phyloP scores from a whole-genome alignment of 2,329 filamentous ascomycete genomes.

The Penicillium psychrosexuale region DNA sequence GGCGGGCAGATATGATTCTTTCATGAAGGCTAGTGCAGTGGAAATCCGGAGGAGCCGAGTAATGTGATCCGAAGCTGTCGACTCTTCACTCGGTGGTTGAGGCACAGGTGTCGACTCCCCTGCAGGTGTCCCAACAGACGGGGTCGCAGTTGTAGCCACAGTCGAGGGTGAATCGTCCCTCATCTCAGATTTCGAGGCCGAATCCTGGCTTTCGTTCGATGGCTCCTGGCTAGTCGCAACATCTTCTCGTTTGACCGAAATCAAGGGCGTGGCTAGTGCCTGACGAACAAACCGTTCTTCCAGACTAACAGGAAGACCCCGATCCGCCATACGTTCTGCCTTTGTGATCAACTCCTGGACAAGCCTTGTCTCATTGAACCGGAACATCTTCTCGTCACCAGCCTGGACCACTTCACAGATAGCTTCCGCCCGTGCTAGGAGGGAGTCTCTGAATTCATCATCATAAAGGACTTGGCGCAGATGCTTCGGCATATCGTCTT shows the following conservation, averaged over 20 bases:
- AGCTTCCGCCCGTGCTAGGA: conserved; percentile 64
- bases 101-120: conserved; percentile 39
- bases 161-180: conserved; percentile 33
- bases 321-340: conserved; percentile 63
- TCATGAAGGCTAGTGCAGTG: conserved; percentile 51
- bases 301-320: conserved; percentile 71
- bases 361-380: conserved; percentile 71
- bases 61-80: conserved; percentile 35
- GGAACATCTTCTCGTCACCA: conserved; percentile 80
- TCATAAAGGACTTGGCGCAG: conserved; percentile 42
- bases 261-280: conserved; percentile 70
- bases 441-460: conserved; percentile 39
- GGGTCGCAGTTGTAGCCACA: conserved; percentile 35
- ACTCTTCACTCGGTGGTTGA: conserved; percentile 33
- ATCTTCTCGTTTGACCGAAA: conserved; percentile 62
- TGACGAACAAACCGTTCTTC: conserved; percentile 80
- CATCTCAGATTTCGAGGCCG: conserved; percentile 24
- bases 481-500: conserved; percentile 42
- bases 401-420: conserved; percentile 82
- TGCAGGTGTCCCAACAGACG: conserved; percentile 37
- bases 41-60: conserved; percentile 47
- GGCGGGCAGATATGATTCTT: conserved; percentile 48
- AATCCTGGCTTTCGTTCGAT: conserved; percentile 25
- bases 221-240: conserved; percentile 26
- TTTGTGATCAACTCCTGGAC: conserved; percentile 65